These are phyloP conservation scores for Claviceps sorghi DNA, from an alignment of 2,329 filamentous ascomycete species.

Conservation along the genomic window DNA sequence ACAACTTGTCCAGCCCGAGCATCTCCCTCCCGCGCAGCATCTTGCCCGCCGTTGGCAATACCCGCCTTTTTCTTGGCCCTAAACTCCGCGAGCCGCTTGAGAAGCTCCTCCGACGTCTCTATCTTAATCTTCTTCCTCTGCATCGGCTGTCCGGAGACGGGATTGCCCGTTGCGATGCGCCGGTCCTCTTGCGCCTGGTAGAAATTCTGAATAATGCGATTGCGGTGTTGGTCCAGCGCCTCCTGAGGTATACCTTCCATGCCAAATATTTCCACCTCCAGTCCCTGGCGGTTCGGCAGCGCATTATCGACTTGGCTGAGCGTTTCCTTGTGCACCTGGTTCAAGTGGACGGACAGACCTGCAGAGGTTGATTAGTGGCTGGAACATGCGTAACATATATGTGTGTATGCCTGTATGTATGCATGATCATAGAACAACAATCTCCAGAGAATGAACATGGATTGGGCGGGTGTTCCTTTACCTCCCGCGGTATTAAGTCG, in stretches of 20 bases:
- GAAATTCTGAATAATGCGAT: conserved; percentile 72
- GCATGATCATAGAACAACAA: neutral
- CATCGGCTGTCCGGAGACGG: conserved; percentile 47
- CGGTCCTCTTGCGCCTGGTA: conserved; percentile 76
- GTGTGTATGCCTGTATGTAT: too few species aligned
- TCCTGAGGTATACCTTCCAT: conserved; percentile 95
- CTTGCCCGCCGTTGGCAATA: neutral
- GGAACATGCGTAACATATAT: too few species aligned
- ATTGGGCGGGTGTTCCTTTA: conserved; percentile 28
- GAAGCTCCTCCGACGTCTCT: conserved; percentile 63
- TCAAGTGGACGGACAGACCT: conserved; percentile 95
- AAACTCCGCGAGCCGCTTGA: conserved; percentile 65
- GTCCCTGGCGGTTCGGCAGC: conserved; percentile 66
- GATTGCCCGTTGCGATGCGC: conserved; percentile 70
- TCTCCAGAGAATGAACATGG: neutral
- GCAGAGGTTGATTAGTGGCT: neutral
- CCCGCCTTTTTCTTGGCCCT: conserved; percentile 41
- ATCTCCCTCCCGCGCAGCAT: neutral
- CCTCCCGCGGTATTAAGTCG: conserved; percentile 89
- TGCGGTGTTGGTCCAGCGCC: conserved; percentile 66
- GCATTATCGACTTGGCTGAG: conserved; percentile 83
- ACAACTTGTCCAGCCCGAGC: conserved; percentile 16
- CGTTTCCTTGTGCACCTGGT: conserved; percentile 94
- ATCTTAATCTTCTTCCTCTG: conserved; percentile 58
- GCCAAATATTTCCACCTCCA: conserved; percentile 93